Percentiles rank a stretch among this genome's conserved stretches.
Conservation (phyloP, 768 basidiomycete species). For the Phanerochaete sordida region DNA sequence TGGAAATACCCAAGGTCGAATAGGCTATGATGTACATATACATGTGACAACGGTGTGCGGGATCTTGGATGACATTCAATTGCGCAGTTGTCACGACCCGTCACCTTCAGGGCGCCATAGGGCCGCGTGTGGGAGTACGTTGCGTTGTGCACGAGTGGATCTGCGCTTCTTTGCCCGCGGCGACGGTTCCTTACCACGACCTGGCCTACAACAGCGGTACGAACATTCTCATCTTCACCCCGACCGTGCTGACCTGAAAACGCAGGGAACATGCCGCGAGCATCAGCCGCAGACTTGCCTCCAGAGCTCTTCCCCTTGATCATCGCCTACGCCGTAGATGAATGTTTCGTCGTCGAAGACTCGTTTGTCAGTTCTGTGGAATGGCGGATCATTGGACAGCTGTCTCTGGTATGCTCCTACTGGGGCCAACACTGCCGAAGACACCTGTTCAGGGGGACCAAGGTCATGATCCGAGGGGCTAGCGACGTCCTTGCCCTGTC, state of each 20-base stretch:
- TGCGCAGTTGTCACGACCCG: too few species aligned
- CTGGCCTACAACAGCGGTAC: too few species aligned
- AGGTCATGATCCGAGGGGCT: neutral
- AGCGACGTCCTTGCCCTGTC: neutral
- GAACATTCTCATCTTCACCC: too few species aligned
- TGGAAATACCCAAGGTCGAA: conserved; percentile 41
- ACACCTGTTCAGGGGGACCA: neutral
- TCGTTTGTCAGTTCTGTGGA: neutral
- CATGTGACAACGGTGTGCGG: too few species aligned
- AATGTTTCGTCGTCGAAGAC: neutral
- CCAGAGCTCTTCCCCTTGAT: neutral
- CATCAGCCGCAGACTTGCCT: neutral
- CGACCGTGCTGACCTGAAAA: too few species aligned
- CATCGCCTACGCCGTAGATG: neutral
- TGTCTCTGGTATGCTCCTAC: neutral
- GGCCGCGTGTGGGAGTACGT: too few species aligned
- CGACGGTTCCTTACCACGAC: too few species aligned
- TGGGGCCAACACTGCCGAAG: neutral
- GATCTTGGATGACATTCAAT: too few species aligned
- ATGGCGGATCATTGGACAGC: neutral
- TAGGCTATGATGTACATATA: too few species aligned
- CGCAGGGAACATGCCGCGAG: neutral
- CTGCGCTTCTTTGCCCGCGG: too few species aligned
- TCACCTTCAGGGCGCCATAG: too few species aligned
- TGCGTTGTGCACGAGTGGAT: too few species aligned